Evolutionary conservation across 768 basidiomycete species (phyloP), one percentile per base, ranked within the genome.

Genomic region (Hygrophorus russula): DNA sequence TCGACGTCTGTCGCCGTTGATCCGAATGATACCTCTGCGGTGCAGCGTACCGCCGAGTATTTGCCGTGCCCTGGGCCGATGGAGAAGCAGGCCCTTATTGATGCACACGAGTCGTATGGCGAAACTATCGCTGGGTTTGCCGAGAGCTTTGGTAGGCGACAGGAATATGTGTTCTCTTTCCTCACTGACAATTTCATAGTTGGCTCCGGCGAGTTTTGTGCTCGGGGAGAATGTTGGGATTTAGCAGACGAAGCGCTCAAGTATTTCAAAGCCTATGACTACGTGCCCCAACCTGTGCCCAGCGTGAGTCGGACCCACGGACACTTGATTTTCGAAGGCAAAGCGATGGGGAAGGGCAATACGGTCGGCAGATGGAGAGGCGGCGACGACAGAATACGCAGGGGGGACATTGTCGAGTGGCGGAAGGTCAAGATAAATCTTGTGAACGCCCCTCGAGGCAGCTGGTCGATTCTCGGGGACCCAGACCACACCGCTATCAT

Each of bases 181-280:
- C 7, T 24, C 4, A 7, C 24, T 24, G 7, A 24, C 24, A 24
- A 7, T 24, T 7, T 3, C 7, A 7, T 7, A 24, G 61, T 62
- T 31, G 66, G 57, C 2, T 57, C 64, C 1, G 68, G 69, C 4
- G 49, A 59, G 44, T 67, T 62, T 40, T 69, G 74, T 44, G 72
- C 60, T n/a, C 66, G 67, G 18, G 72, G 73, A 30, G 73, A 74
- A 49, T 76, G 74, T 54, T 78, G 76, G 76, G 73, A 76, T 58
- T 53, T 78, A 27, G 74, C 76, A 12, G 59, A 62, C 49, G 67
- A 74, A 56, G 73, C 63, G 20, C 59, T 78, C 44, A 62, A 64
- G 42, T 60, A 64, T 36, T 66, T 69, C 49, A 53, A 60, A 3
- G 57, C 63, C 14, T 64, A 58, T 51, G 64, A 67, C 39, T 67